Base-by-base conservation (phyloP, 805 yeast genomes). In the Alloascoidea africana region DNA sequence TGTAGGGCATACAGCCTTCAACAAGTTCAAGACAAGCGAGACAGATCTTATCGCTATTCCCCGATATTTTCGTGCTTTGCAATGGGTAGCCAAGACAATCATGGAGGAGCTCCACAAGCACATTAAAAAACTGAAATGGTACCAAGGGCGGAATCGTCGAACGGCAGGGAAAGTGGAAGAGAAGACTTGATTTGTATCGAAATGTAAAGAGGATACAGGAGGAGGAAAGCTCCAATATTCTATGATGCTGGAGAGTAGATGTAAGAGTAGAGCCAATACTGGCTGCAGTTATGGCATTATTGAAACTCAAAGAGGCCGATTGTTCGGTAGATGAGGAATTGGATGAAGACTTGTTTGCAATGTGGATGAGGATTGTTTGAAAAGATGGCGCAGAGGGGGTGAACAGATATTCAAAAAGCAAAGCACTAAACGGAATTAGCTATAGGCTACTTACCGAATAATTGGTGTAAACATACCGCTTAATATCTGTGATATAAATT, bases 21-120 rank as follows among this genome's bases (percentile, higher is more conserved):
- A 86, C 50, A 73, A 83, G 72, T 50, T 82, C 91, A 48, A 75
- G 79, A 42, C 87, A 58, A 27, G 89, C 56, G 46, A 85, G 60
- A 19, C 80, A 67, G 34, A 86, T 56, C 1, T 81, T 72, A 49
- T 85, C 93, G 44, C 66, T 68, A 49, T 85, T 79, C 34, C 78
- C 69, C 38, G 70, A 76, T 6, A 91, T 57, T 45, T 76, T 79
- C 17, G 68, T 50, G 1, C 71, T 54, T 2, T 73, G 65, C 18
- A 86, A 50, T 2, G 76, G 76, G 27, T 56, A 55, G 14, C 65
- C 67, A 43, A 83, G 77, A 53, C 75, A 82, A 39, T 70, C 75
- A 36, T 63, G 59, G 44, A 82, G 59, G 0, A 66, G 66, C 14
- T 55, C 65, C 11, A 75, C 60, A 16, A 82, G 53, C 18, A 66